phyloP scores from a whole-genome alignment of 495 filamentous ascomycete genomes.

The Penicillium odoratum region DNA sequence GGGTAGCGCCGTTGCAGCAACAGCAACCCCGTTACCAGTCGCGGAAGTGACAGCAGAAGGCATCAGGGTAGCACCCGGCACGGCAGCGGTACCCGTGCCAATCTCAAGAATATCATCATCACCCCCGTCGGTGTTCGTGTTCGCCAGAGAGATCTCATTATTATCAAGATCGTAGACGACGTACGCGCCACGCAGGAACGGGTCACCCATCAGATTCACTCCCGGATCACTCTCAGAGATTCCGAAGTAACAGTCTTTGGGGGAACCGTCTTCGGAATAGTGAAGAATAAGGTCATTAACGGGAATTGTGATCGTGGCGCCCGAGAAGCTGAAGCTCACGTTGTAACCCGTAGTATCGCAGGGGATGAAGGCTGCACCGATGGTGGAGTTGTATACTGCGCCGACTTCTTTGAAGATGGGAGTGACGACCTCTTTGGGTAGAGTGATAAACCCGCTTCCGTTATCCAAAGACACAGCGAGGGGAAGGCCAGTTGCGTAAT shows the following conservation, averaged over 20 bases:
- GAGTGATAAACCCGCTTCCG: conserved; percentile 71
- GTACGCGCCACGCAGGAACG: conserved; percentile 87
- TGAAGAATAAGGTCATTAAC: conserved; percentile 27
- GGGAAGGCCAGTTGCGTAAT: conserved; percentile 51
- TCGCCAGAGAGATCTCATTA: conserved; percentile 74
- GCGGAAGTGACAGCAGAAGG: conserved; percentile 49
- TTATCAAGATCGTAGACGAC: conserved; percentile 84
- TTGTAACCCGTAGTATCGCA: conserved; percentile 61
- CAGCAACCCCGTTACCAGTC: conserved; percentile 16
- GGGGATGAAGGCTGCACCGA: conserved; percentile 54
- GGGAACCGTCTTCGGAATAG: conserved; percentile 10
- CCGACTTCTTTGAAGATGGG: conserved; percentile 60
- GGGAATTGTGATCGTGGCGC: conserved; percentile 28
- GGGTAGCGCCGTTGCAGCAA: neutral
- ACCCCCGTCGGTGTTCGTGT: conserved; percentile 73
- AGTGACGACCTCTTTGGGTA: conserved; percentile 63
- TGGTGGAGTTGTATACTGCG: conserved; percentile 55
- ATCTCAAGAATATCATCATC: conserved; percentile 67
- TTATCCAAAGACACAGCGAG: conserved; percentile 77
- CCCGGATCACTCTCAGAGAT: conserved; percentile 57
- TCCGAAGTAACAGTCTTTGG: conserved; percentile 61
- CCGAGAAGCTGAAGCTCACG: conserved; percentile 67
- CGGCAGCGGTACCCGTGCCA: conserved; percentile 53
- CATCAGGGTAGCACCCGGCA: conserved; percentile 58
- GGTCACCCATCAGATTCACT: conserved; percentile 76